Base-by-base conservation (phyloP, 2,329 filamentous ascomycete genomes). In the Aspergillus sp. region DNA sequence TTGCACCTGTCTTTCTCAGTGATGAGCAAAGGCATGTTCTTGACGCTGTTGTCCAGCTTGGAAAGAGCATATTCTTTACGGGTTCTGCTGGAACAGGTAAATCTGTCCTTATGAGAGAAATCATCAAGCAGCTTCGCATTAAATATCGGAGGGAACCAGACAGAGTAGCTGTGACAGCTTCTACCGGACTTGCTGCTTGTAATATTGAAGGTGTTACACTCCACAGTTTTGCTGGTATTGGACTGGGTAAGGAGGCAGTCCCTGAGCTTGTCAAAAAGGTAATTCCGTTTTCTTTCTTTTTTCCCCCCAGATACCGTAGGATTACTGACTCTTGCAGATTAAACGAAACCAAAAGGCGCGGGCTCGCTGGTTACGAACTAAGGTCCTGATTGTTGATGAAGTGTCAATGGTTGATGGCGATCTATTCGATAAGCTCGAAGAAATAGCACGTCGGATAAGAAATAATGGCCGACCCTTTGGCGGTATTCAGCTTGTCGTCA, bases 401-500 rank as follows among this genome's bases (percentile, higher is more conserved):
- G 84, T 98, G 3, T 97, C 93, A 10, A 98, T 98, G 94, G 90
- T 98, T 4, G 93, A 98, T 60, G 93, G 89, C 1, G 90, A 96
- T 30, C 76, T 98, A 0, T 98, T 97, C 57, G 93, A 98, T 73
- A 98, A 98, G 67, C 78, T 98, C 15, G 90, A 94, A 52, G 81
- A 86, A 51, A 86, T 98, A 56, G 91, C 90, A 12, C 81, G 91
- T 48, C 82, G 77, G 3, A 83, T 98, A 52, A 83, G 90, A 46
- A 95, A 94, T 63, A 96, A 95, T 58, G 90, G 88, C 7, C 81
- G 88, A 7, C 87, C 93, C 0, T 98, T 95, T 75, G 94, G 93
- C 47, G 93, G 93, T 4, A 97, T 98, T 41, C 93, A 98, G 58
- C 78, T 98, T 25, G 81, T 98, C 48, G 88, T 98, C 50, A 98